A percentile compares a stretch with the other conserved stretches of the same genome.
Conservation (phyloP, 768 basidiomycete species). For the Scleroderma bovista region DNA sequence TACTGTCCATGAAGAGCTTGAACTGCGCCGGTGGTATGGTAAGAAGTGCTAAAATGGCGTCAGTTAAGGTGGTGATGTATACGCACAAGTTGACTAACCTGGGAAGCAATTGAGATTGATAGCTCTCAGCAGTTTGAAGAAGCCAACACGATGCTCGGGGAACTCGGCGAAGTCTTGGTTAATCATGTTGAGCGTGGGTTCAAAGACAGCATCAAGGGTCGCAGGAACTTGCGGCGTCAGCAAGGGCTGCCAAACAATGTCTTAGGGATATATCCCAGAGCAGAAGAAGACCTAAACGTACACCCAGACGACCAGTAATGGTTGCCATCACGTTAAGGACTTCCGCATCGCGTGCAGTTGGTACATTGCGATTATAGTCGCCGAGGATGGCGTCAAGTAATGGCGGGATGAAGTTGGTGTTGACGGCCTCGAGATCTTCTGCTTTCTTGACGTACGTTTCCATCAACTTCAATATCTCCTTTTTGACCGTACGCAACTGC, state of each 20-base stretch:
- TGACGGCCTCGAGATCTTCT: slow-evolving; percentile 92
- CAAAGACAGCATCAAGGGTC: slow-evolving; percentile 94
- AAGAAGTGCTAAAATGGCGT: slow-evolving; percentile 50
- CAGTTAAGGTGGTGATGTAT: neutral
- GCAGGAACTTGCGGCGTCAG: slow-evolving; percentile 93
- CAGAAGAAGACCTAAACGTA: slow-evolving; percentile 35
- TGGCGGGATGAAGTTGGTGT: slow-evolving; percentile 88
- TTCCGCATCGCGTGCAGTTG: slow-evolving; percentile 91
- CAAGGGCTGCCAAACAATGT: slow-evolving; percentile 47
- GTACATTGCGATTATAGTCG: slow-evolving; percentile 93
- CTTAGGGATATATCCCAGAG: neutral
- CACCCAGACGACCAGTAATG: slow-evolving; percentile 83
- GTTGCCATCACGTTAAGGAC: slow-evolving; percentile 97
- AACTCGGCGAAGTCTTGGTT: slow-evolving; percentile 99
- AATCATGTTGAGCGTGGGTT: slow-evolving; percentile 96
- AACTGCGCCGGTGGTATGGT: slow-evolving; percentile 88
- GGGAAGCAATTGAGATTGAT: slow-evolving; percentile 96
- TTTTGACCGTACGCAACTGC: slow-evolving; percentile 92
- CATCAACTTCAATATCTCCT: slow-evolving; percentile 95
- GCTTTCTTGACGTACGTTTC: slow-evolving; percentile 98
- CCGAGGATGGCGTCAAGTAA: slow-evolving; percentile 96
- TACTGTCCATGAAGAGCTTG: slow-evolving; percentile 97
- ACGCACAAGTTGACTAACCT: slow-evolving; percentile 44
- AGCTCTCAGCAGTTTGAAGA: slow-evolving; percentile 91
- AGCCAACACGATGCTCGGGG: slow-evolving; percentile 95